Percentiles rank a stretch among this genome's conserved stretches.
These are phyloP conservation scores for Phylloporus rhodoxanthus DNA, from an alignment of 768 basidiomycete species.

Conservation along the genomic window DNA sequence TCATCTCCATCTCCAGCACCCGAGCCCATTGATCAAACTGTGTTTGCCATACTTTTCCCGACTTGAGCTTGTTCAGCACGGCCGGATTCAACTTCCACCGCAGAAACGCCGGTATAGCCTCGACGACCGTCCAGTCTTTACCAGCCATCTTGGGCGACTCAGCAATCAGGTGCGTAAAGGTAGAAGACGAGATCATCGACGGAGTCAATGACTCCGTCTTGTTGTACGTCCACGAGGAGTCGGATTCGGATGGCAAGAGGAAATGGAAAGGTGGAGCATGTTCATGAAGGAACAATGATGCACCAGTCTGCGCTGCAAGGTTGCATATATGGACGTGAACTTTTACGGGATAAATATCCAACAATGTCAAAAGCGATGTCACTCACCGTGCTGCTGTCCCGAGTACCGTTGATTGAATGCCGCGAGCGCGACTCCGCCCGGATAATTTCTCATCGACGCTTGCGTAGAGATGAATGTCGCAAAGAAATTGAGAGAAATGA, in stretches of 20 bases:
- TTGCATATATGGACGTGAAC: slow-evolving; percentile 78
- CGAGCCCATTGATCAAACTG: slow-evolving; percentile 18
- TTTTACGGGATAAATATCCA: slow-evolving; percentile 14
- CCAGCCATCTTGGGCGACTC: slow-evolving; percentile 34
- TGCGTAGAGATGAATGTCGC: slow-evolving; percentile 48
- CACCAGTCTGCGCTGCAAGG: slow-evolving; percentile 84
- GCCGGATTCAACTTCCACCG: slow-evolving; percentile 30
- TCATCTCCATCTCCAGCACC: slow-evolving; percentile 35
- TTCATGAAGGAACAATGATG: slow-evolving; percentile 78
- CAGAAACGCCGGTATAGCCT: slow-evolving; percentile 41
- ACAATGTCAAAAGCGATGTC: not conserved
- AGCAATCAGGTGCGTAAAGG: slow-evolving; percentile 60
- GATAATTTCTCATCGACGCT: slow-evolving; percentile 76
- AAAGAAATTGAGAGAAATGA: slow-evolving; percentile 49
- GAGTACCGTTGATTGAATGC: slow-evolving; percentile 52
- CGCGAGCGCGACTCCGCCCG: slow-evolving; percentile 73
- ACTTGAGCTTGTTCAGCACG: slow-evolving; percentile 15
- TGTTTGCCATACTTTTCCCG: slow-evolving; percentile 20
- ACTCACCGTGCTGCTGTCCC: slow-evolving; percentile 28
- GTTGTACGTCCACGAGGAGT: slow-evolving; percentile 60
- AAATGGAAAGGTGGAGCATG: slow-evolving; percentile 46
- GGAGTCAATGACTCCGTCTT: slow-evolving; percentile 68
- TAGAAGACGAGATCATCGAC: slow-evolving; percentile 34
- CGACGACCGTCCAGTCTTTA: slow-evolving; percentile 40
- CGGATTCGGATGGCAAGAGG: slow-evolving; percentile 9